A percentile compares a stretch with the other conserved stretches of the same genome.
Evolutionary conservation across 2,329 filamentous ascomycete genomes (phyloP).

Genomic region (Camillea tinctor): DNA sequence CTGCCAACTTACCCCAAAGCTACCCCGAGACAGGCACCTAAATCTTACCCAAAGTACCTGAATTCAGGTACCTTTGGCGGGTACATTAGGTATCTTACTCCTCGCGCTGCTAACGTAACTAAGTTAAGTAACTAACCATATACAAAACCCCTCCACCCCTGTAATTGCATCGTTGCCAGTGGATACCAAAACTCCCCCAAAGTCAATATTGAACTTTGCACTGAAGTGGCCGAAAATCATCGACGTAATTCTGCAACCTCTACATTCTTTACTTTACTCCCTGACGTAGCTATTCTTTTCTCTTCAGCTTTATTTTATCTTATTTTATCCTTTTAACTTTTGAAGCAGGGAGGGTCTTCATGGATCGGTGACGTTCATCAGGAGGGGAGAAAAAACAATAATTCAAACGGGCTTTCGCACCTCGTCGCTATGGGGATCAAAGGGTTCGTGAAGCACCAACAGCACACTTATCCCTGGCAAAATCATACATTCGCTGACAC

Average conservation of each 20-base stretch:
- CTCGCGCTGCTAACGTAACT: too few relatives aligned
- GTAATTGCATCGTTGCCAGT: constrained; percentile 26
- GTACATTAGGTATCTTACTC: neutral
- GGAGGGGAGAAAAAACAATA: too few relatives aligned
- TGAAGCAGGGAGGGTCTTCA: neutral
- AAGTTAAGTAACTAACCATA: too few relatives aligned
- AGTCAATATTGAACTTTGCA: constrained; percentile 29
- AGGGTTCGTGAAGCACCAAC: constrained; percentile 44
- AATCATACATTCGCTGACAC: constrained; percentile 20
- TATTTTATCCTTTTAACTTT: too few relatives aligned
- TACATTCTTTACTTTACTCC: neutral
- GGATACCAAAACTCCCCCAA: constrained; percentile 25
- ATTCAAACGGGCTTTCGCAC: too few relatives aligned
- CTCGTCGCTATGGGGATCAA: constrained; percentile 56
- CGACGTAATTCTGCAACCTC: constrained; percentile 5
- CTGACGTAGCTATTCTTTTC: neutral
- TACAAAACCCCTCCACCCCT: constrained; percentile 2
- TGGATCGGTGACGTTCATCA: neutral
- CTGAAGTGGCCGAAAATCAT: constrained; percentile 11
- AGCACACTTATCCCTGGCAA: neutral
- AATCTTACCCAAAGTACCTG: too few relatives aligned
- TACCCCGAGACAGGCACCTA: too few relatives aligned
- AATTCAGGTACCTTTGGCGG: neutral
- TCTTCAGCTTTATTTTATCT: neutral
- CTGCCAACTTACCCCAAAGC: too few relatives aligned